Evolutionary conservation across 2,329 filamentous ascomycete species (phyloP).

Genomic region (Lachnum nothofagi): DNA sequence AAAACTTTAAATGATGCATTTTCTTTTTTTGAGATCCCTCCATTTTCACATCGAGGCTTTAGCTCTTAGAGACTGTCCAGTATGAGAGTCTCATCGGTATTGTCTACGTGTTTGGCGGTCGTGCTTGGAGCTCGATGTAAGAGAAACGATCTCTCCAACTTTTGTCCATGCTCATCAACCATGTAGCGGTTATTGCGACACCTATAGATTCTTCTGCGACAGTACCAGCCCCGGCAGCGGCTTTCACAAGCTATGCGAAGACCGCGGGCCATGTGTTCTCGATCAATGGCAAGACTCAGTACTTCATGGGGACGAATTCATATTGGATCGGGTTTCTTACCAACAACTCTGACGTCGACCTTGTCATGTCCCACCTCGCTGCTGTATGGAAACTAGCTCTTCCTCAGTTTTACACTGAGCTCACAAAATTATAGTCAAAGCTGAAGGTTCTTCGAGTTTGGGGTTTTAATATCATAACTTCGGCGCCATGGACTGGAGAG

Average conservation of each 20-base stretch:
- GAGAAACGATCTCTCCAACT: not conserved
- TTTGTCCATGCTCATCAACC: not conserved
- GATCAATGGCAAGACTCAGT: slow-evolving; percentile 42
- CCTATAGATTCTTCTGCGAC: slow-evolving; percentile 3
- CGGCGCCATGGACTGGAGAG: slow-evolving; percentile 35
- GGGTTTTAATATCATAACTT: slow-evolving; percentile 56
- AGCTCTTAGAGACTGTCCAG: not conserved
- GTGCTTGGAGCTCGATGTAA: slow-evolving; percentile 12
- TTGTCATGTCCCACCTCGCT: slow-evolving; percentile 43
- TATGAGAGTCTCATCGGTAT: slow-evolving; percentile 10
- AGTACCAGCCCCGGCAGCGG: slow-evolving; percentile 5
- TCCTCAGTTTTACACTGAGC: not conserved
- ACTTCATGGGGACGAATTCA: slow-evolving; percentile 50
- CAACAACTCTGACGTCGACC: slow-evolving; percentile 51
- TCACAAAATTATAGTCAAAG: slow-evolving; percentile 36
- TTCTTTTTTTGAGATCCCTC: not conserved
- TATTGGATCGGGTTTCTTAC: slow-evolving; percentile 53
- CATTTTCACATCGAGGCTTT: not conserved
- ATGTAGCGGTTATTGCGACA: slow-evolving; percentile 4
- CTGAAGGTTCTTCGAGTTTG: slow-evolving; percentile 57
- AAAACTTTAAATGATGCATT: not conserved
- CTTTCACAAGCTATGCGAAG: slow-evolving; percentile 21
- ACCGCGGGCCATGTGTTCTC: slow-evolving; percentile 33
- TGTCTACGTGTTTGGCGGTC: slow-evolving; percentile 3
- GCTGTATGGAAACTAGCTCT: slow-evolving; percentile 17